phyloP scores from a whole-genome alignment of 2,329 filamentous ascomycete genomes.

The Fusarium sp. region DNA sequence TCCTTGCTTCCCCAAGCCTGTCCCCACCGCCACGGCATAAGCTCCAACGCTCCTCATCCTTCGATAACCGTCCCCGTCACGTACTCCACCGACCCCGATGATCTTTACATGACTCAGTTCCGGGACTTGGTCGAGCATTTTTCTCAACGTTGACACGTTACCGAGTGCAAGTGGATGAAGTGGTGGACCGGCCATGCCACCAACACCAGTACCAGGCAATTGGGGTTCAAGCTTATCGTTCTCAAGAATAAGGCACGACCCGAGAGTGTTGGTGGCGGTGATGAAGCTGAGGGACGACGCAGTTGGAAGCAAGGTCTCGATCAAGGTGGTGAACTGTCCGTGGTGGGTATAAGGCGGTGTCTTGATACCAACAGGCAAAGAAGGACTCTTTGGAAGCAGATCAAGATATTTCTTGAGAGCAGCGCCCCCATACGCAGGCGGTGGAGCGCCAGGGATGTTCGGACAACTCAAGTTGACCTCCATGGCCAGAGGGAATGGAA shows the following conservation, averaged over 20 bases:
- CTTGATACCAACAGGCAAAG: constrained; percentile 69
- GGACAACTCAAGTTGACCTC: constrained; percentile 84
- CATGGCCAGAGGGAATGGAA: constrained; percentile 67
- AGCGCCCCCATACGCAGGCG: constrained; percentile 71
- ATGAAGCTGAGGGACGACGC: constrained; percentile 66
- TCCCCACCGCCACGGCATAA: constrained; percentile 72
- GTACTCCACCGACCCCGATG: constrained; percentile 78
- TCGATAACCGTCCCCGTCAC: constrained; percentile 67
- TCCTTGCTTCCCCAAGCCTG: constrained; percentile 72
- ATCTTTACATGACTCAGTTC: constrained; percentile 65
- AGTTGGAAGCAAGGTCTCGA: constrained; percentile 57
- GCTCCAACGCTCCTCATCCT: constrained; percentile 76
- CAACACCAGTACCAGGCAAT: constrained; percentile 67
- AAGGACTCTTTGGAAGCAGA: constrained; percentile 51
- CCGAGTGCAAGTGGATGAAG: constrained; percentile 79
- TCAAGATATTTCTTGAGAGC: constrained; percentile 65
- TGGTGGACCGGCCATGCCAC: constrained; percentile 76
- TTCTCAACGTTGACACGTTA: constrained; percentile 75
- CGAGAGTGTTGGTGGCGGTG: constrained; percentile 78
- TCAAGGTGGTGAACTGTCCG: constrained; percentile 68
- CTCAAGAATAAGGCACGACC: constrained; percentile 69
- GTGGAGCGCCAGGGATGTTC: constrained; percentile 74
- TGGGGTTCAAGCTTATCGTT: constrained; percentile 46
- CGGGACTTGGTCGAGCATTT: constrained; percentile 62
- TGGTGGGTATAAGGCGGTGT: constrained; percentile 79